Conservation (phyloP, 768 basidiomycete species). For the Tylopilus plumbeoviolaceoides region DNA sequence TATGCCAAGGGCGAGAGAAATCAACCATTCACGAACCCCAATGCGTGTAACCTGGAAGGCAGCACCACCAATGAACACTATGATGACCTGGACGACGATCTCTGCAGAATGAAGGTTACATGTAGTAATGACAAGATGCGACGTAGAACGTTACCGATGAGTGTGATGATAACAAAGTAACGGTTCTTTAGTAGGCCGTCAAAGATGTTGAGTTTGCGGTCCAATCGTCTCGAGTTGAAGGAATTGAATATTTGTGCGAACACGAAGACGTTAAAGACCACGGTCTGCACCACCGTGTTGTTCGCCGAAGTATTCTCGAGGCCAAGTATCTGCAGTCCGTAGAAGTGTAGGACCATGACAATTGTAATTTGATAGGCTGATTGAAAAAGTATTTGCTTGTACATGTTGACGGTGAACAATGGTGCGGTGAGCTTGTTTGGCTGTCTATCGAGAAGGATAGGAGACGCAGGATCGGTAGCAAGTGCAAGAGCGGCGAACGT, state of each 20-base stretch:
- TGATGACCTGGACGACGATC: slow-evolving; percentile 79
- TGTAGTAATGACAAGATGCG: background rate
- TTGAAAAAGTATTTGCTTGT: slow-evolving; percentile 93
- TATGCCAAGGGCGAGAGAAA: slow-evolving; percentile 82
- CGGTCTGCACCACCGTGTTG: slow-evolving; percentile 60
- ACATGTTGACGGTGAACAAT: slow-evolving; percentile 90
- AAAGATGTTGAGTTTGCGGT: slow-evolving; percentile 84
- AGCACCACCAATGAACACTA: slow-evolving; percentile 86
- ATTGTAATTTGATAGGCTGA: slow-evolving; percentile 81
- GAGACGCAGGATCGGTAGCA: slow-evolving; percentile 92
- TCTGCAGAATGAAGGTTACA: slow-evolving; percentile 43
- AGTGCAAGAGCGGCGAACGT: slow-evolving; percentile 97
- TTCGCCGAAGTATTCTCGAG: slow-evolving; percentile 35
- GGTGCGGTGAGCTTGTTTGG: slow-evolving; percentile 89
- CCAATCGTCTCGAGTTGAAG: slow-evolving; percentile 84
- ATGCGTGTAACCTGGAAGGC: slow-evolving; percentile 88
- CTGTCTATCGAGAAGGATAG: slow-evolving; percentile 75
- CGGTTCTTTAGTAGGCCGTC: slow-evolving; percentile 74
- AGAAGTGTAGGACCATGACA: slow-evolving; percentile 88
- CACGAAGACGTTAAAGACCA: slow-evolving; percentile 98
- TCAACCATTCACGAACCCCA: slow-evolving; percentile 85
- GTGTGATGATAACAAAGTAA: slow-evolving; percentile 82
- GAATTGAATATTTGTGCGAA: slow-evolving; percentile 98
- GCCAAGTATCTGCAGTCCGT: slow-evolving; percentile 68
- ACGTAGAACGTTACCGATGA: slow-evolving; percentile 59